Base-by-base conservation (phyloP, 352 stramenopile genomes). In the Aphanomyces euteiches region DNA sequence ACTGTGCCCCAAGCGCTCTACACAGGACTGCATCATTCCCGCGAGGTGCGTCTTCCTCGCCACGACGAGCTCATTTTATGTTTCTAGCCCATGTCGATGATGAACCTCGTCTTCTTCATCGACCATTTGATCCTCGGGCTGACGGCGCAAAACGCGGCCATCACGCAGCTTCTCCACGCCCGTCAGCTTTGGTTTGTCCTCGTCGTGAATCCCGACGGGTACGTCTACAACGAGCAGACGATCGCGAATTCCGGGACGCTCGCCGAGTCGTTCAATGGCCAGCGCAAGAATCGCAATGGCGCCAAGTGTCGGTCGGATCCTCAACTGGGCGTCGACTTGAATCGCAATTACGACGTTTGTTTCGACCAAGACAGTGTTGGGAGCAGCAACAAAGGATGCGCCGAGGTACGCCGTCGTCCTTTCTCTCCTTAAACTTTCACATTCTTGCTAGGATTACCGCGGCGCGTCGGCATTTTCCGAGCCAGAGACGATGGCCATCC, bases 31-130 rank as follows among this genome's bases (percentile, higher is more conserved):
- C 87, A 95, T 48, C 87, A 95, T 68, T 84, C 87, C 34, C 84
- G 87, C 34, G 87, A 95, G 81, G 82, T 89, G 76, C 12, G 37
- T n/a, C 0, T 5, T 15, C 38, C 4, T 64, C 58, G 56, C 34
- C 7, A 45, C 61, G 19, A 39, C 28, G 28, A 28, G 28, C 28
- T 47, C 38, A 47, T 41, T 71, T 10, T 63, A 7, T 21, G 15
- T 8, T 1, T 50, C n/a, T 45, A 89, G 82, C 87, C 87, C n/a
- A 78, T 95, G 38, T 95, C 87, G 7, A 95, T 92, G 84, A 95
- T 95, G 82, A 92, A 89, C 57, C 73, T 93, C 36, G 77, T 93
- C 3, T 93, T 92, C 63, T 92, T 84, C 37, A 89, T 95, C 73
- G 85, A 93, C 65, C 74, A 90, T 41, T 77, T 95, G 13, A 79